Evolutionary conservation across 1,284 basidiomycete genomes (phyloP).

Genomic region (Apiotrichum gracile): DNA sequence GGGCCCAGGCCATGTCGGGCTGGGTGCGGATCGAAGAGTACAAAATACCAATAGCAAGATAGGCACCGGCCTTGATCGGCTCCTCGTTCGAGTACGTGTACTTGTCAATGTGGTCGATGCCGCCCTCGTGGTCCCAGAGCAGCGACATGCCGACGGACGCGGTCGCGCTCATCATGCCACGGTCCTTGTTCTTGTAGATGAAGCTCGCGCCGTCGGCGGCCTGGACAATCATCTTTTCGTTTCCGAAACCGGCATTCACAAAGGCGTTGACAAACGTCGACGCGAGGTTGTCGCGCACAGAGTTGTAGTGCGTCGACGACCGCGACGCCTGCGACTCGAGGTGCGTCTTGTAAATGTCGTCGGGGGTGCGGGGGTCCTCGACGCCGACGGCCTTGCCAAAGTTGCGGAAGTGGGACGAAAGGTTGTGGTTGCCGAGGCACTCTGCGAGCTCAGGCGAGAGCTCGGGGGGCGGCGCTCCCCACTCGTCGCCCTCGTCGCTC

Average conservation of each 20-base stretch:
- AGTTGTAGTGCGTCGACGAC: conserved; percentile 74
- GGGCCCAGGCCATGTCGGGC: conserved; percentile 85
- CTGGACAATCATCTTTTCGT: conserved; percentile 96
- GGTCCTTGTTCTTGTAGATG: conserved; percentile 99
- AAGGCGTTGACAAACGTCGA: conserved; percentile 99
- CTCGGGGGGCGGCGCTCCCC: conserved; percentile 50
- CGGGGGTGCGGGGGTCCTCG: conserved; percentile 79
- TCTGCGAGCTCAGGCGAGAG: conserved; percentile 77
- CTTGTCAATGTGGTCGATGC: conserved; percentile 92
- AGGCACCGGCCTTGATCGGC: conserved; percentile 94
- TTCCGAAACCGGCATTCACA: conserved; percentile 97
- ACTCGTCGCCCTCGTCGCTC: conserved; percentile 50
- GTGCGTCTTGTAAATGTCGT: conserved; percentile 97
- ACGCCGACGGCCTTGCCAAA: conserved; percentile 96
- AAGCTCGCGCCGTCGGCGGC: conserved; percentile 95
- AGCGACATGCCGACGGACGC: conserved; percentile 89
- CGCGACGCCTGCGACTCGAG: conserved; percentile 75
- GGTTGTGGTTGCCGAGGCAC: conserved; percentile 74
- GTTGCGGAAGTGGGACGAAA: conserved; percentile 78
- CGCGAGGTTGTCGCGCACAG: conserved; percentile 88
- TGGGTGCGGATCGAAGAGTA: conserved; percentile 87
- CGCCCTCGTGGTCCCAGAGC: conserved; percentile 94
- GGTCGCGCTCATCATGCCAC: conserved; percentile 94
- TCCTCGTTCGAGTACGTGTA: conserved; percentile 96
- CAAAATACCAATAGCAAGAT: conserved; percentile 90